Percentiles rank a stretch among this genome's conserved stretches.
Conservation (phyloP, 2,329 filamentous ascomycete genomes). For the Tothia fuscella region DNA sequence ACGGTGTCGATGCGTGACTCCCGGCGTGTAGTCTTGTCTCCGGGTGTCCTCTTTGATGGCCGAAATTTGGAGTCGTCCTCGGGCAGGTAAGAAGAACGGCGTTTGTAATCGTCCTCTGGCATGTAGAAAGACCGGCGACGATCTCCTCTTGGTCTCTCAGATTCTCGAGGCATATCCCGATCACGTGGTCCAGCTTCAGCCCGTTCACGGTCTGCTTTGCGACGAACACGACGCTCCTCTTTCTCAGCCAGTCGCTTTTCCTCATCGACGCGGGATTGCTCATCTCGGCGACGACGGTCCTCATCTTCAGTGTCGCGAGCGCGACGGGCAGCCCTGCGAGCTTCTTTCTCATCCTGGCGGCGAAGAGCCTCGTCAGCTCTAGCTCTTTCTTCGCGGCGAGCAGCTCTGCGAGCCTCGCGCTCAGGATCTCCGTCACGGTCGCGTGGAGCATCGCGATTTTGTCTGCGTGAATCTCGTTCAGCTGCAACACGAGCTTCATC, state of each 20-base stretch:
- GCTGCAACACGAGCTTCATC: slow-evolving; percentile 8
- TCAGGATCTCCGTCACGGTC: slow-evolving; percentile 3
- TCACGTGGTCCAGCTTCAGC: slow-evolving; percentile 14
- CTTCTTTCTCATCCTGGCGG: slow-evolving; percentile 10
- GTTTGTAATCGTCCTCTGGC: slow-evolving; percentile 25
- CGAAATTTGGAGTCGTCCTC: not conserved
- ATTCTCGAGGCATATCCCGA: slow-evolving; percentile 8
- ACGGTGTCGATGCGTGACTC: not conserved
- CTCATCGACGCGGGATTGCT: slow-evolving; percentile 13
- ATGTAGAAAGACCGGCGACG: slow-evolving; percentile 23
- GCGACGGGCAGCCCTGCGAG: slow-evolving; percentile 10
- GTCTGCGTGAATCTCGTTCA: slow-evolving; percentile 8
- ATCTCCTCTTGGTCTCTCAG: slow-evolving; percentile 25
- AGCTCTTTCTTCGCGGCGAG: slow-evolving; percentile 4
- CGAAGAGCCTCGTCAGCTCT: slow-evolving; percentile 11
- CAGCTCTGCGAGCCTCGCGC: slow-evolving; percentile 6
- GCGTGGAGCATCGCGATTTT: slow-evolving; percentile 5
- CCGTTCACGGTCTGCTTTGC: slow-evolving; percentile 16
- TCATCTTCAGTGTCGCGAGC: slow-evolving; percentile 13
- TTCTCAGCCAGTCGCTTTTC: slow-evolving; percentile 13
- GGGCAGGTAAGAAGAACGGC: slow-evolving; percentile 12
- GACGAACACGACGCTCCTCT: slow-evolving; percentile 26
- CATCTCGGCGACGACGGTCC: slow-evolving; percentile 21
- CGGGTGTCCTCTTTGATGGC: not conserved
- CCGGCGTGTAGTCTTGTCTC: slow-evolving; percentile 1